phyloP scores from a whole-genome alignment of 176 grass and related monocot genomes.

The Aechmea fasciata region DNA sequence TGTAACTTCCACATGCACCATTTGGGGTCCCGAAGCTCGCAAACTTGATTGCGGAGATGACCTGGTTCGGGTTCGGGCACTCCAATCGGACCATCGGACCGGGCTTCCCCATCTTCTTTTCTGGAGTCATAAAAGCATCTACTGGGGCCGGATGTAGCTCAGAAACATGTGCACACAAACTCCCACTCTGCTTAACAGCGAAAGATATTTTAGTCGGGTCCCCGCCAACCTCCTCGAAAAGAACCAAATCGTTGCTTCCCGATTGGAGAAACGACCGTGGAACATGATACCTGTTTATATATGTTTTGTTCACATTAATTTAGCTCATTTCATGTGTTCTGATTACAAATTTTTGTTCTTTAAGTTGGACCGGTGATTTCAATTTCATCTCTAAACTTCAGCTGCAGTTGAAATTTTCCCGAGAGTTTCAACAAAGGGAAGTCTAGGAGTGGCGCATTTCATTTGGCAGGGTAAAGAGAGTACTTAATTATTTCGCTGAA shows the following conservation, averaged over 20 bases:
- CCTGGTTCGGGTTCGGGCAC: conserved; percentile 53
- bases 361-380: too few species aligned
- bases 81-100: conserved; percentile 54
- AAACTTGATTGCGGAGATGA: conserved; percentile 77
- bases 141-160: conserved; percentile 71
- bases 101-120: conserved; percentile 28
- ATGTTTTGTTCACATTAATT: too few species aligned
- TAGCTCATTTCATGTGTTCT: too few species aligned
- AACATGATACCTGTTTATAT: conserved; percentile 74
- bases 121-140: conserved; percentile 40
- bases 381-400: too few species aligned
- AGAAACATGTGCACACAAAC: conserved; percentile 65
- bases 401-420: too few species aligned
- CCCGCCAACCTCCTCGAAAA: conserved; percentile 86
- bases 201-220: conserved; percentile 82
- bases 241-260: conserved; percentile 68
- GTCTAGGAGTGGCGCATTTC: too few species aligned
- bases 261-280: conserved; percentile 68
- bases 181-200: conserved; percentile 37
- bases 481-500: neutral
- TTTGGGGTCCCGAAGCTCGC: conserved; percentile 87
- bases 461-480: too few species aligned
- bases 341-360: too few species aligned
- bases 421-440: too few species aligned
- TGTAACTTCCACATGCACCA: conserved; percentile 69